Evolutionary conservation across 768 basidiomycete genomes (phyloP), one percentile per base, ranked within the genome.

Genomic region (Russula vinacea): DNA sequence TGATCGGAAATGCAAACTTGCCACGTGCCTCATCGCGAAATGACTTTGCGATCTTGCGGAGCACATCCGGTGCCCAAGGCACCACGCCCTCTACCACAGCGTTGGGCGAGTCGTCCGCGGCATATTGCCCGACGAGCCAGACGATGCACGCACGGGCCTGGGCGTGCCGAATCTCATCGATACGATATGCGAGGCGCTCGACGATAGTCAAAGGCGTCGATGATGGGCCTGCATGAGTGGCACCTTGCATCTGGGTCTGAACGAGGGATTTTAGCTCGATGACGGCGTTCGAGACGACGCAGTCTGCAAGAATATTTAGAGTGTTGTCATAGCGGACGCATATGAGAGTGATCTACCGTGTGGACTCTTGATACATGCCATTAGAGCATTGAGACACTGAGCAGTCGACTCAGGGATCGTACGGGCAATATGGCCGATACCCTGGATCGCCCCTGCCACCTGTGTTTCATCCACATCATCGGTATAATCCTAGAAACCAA

Each of bases 71-170:
- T 0, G 87, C 92, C 92, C 91, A 95, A 35, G 81, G 79, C 5
- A 79, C 85, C 9, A 94, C 75, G 17, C 86, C 86, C 56, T 84
- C 82, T 2, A 83, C 78, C 1, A 60, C 68, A 10, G 56, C 57
- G 9, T 60, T 78, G 74, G 19, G 74, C 67, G 45, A 73, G 8
- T 80, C 78, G 14, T 86, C 82, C 16, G 80, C 80, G 19, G 89
- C 84, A 71, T 92, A 92, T 73, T 97, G 93, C 0, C 96, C 95
- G 0, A 94, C 93, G 0, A 98, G 83, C 94, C 96, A 97, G 29
- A 93, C 76, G 1, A 98, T 86, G 68, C 90, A 94, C 0, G 95
- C 93, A 35, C 92, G 79, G 1, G 95, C 94, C 70, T 86, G 83
- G 1, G 87, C 79, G 69, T 94, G 91, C 8, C 78, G 82, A 56